A percentile compares a stretch with the other conserved stretches of the same genome.
Evolutionary conservation across 768 basidiomycete species (phyloP).

Genomic region (Lanmaoa rubissima): DNA sequence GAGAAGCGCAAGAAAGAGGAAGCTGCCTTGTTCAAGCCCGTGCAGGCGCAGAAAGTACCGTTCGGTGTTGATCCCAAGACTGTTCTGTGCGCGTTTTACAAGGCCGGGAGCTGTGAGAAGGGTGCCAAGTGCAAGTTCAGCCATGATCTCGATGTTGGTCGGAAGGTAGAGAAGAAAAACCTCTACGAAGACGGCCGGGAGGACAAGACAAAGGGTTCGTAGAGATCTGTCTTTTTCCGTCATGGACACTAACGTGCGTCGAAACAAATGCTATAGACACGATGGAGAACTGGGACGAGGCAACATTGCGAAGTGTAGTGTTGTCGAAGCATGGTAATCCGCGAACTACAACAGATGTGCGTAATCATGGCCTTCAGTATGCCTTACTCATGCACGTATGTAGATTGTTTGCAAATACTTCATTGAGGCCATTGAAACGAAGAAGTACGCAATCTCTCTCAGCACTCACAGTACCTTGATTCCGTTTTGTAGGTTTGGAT

Average conservation of each 20-base stretch:
- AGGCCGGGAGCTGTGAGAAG: conserved; percentile 92
- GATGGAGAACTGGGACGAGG: conserved; percentile 98
- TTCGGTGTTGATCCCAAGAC: conserved; percentile 98
- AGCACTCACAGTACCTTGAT: neutral
- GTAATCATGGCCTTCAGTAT: conserved; percentile 18
- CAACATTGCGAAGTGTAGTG: conserved; percentile 87
- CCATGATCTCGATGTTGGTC: conserved; percentile 83
- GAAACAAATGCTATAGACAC: conserved; percentile 58
- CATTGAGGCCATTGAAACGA: conserved; percentile 90
- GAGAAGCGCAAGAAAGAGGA: conserved; percentile 86
- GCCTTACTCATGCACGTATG: conserved; percentile 6
- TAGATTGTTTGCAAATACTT: conserved; percentile 98
- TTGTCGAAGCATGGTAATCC: conserved; percentile 87
- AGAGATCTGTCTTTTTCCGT: neutral
- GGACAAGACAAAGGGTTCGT: conserved; percentile 71
- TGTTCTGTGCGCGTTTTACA: conserved; percentile 87
- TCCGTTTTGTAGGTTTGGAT: conserved; percentile 60
- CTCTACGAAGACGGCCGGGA: conserved; percentile 87
- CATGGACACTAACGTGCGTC: neutral
- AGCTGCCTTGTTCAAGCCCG: conserved; percentile 77
- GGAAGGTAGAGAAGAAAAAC: conserved; percentile 95
- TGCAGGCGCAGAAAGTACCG: conserved; percentile 81
- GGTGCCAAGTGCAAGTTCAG: conserved; percentile 97
- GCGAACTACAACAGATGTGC: conserved; percentile 86
- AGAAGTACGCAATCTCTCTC: conserved; percentile 51